These are phyloP conservation scores for Thielaviopsis musarum DNA, from an alignment of 2,329 filamentous ascomycete species.

Conservation along the genomic window DNA sequence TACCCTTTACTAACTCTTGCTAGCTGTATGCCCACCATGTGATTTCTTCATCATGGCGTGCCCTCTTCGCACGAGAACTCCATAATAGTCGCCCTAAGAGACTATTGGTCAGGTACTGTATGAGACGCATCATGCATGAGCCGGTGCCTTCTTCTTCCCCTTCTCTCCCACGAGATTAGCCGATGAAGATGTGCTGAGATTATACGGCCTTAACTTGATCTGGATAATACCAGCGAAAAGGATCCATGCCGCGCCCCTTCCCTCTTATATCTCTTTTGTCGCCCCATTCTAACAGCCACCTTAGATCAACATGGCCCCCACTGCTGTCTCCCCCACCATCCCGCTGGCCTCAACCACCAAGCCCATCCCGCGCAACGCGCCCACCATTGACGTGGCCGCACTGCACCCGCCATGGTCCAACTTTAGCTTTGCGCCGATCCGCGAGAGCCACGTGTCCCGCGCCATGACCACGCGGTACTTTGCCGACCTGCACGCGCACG, in stretches of 20 bases:
- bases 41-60: no score
- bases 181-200: slow-evolving; percentile 42
- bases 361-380: slow-evolving; percentile 26
- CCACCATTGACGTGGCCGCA: slow-evolving; percentile 26
- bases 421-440: slow-evolving; percentile 74
- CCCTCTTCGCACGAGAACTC: no score
- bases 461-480: slow-evolving; percentile 94
- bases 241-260: slow-evolving; percentile 58
- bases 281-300: background rate
- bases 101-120: slow-evolving; percentile 24
- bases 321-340: slow-evolving; percentile 44
- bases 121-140: slow-evolving; percentile 34
- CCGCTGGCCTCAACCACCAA: slow-evolving; percentile 26
- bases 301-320: slow-evolving; percentile 47
- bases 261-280: slow-evolving; percentile 19
- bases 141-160: slow-evolving; percentile 33
- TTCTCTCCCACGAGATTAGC: background rate
- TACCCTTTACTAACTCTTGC: no score
- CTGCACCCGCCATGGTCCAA: slow-evolving; percentile 63
- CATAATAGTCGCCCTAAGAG: no score
- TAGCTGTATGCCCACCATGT: no score
- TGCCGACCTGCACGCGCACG: slow-evolving; percentile 69
- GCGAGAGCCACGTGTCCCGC: slow-evolving; percentile 80
- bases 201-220: slow-evolving; percentile 94
- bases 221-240: slow-evolving; percentile 99